Conservation (phyloP, 2,329 filamentous ascomycete genomes). For the Fusarium pininemorale region DNA sequence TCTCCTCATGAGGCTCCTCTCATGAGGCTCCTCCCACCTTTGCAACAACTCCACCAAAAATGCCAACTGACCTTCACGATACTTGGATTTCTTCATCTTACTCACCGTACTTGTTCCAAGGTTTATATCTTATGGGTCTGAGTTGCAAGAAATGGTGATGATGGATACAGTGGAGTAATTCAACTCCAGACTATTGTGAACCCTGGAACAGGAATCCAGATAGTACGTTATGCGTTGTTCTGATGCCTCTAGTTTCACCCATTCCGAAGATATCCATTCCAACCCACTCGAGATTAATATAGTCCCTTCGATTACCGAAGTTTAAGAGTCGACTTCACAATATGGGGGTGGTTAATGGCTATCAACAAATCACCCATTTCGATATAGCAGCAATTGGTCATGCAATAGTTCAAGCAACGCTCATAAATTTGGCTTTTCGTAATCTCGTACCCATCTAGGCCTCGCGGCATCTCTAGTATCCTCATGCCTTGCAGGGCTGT, state of each 20-base stretch:
- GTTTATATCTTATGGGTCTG: too few relatives aligned
- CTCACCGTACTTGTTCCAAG: not conserved
- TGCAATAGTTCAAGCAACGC: constrained; percentile 12
- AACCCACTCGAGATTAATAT: not conserved
- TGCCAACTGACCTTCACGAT: constrained; percentile 34
- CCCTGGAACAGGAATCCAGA: too few relatives aligned
- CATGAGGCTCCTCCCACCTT: constrained; percentile 31
- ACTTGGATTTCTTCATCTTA: constrained; percentile 19
- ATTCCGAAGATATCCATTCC: too few relatives aligned
- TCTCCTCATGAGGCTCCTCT: constrained; percentile 30
- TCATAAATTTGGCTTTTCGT: constrained; percentile 25
- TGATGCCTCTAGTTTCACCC: too few relatives aligned
- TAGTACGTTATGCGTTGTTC: too few relatives aligned
- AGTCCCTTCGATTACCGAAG: not conserved
- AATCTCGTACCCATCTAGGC: constrained; percentile 67
- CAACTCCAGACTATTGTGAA: too few relatives aligned
- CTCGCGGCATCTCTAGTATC: constrained; percentile 67
- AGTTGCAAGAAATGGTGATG: too few relatives aligned
- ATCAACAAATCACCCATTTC: not conserved
- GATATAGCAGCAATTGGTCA: not conserved
- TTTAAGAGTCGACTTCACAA: not conserved
- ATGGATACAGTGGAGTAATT: too few relatives aligned
- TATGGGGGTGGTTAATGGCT: not conserved
- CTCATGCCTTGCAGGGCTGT: constrained; percentile 69
- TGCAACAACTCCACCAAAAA: constrained; percentile 32